phyloP scores from a whole-genome alignment of 345 rosid species.

The Cardamine occulta region DNA sequence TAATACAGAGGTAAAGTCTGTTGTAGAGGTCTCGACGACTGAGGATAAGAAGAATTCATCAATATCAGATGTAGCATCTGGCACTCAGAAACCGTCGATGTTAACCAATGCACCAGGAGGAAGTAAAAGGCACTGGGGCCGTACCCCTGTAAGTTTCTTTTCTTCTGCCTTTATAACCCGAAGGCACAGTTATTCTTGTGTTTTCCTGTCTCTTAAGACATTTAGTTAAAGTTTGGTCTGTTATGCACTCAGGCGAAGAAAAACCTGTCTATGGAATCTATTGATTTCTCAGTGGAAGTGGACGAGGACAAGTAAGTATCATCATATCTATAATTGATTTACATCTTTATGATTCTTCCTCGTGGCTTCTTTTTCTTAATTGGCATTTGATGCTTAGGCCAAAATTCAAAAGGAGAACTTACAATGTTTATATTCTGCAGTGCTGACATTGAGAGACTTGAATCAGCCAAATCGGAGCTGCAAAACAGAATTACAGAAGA shows the following conservation, averaged over 20 bases:
- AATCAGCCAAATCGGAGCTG: conserved; percentile 65
- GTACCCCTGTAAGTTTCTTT: conserved; percentile 69
- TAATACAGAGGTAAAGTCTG: conserved; percentile 35
- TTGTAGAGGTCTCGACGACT: conserved; percentile 43
- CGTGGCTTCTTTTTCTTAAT: neutral
- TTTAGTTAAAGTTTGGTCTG: conserved; percentile 20
- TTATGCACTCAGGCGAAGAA: conserved; percentile 66
- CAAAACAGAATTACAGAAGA: conserved; percentile 68
- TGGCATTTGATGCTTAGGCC: neutral
- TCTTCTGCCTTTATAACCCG: conserved; percentile 8
- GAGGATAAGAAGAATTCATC: conserved; percentile 40
- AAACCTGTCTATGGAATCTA: conserved; percentile 80
- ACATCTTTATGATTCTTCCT: conserved; percentile 18
- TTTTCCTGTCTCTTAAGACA: neutral
- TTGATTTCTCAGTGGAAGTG: conserved; percentile 48
- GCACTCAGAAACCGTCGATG: conserved; percentile 49
- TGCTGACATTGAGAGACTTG: conserved; percentile 70
- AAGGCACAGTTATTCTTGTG: neutral
- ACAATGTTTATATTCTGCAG: conserved; percentile 44
- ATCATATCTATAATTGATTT: conserved; percentile 31
- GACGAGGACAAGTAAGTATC: conserved; percentile 73
- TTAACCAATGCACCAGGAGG: conserved; percentile 49
- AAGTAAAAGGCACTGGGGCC: conserved; percentile 59
- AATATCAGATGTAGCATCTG: conserved; percentile 37
- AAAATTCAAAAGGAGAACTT: conserved; percentile 2